phyloP scores from a whole-genome alignment of 2,329 filamentous ascomycete genomes.

The Thermomyces lanuginosus region DNA sequence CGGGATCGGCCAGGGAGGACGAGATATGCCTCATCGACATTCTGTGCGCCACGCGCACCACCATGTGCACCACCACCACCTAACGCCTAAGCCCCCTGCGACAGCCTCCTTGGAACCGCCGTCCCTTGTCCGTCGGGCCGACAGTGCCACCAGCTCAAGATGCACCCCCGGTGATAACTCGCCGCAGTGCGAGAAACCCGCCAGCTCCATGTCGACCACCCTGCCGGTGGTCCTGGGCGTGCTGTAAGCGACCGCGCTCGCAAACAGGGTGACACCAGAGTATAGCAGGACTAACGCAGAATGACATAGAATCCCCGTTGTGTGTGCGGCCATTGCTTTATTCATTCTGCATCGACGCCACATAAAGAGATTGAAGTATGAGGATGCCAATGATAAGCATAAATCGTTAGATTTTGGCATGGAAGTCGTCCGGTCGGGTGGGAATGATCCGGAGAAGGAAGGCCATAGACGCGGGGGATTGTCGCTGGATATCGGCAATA shows the following conservation, averaged over 20 bases:
- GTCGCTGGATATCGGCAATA: constrained; percentile 49
- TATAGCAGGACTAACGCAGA: no score
- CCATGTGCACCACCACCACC: constrained; percentile 5
- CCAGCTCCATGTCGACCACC: constrained; percentile 38
- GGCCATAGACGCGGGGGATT: constrained; percentile 31
- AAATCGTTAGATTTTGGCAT: constrained; percentile 87
- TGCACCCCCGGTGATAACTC: constrained; percentile 13
- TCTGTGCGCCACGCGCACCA: constrained; percentile 6
- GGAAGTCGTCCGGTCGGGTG: constrained; percentile 32
- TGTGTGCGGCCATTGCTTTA: constrained; percentile 49
- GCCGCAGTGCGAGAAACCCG: constrained; percentile 42
- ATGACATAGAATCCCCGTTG: constrained; percentile 64
- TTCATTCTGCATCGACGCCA: constrained; percentile 67
- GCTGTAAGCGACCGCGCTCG: constrained; percentile 39
- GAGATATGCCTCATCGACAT: constrained; percentile 13
- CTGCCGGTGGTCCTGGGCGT: constrained; percentile 54
- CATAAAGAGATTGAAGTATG: constrained; percentile 50
- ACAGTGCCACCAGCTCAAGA: constrained; percentile 9
- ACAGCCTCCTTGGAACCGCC: constrained; percentile 10
- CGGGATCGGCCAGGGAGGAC: no score
- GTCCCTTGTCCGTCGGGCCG: constrained; percentile 10
- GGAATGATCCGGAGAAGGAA: constrained; percentile 31
- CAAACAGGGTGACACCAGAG: background rate
- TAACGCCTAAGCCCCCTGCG: constrained; percentile 11
- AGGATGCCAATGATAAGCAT: constrained; percentile 76